Evolutionary conservation across 2,329 filamentous ascomycete genomes (phyloP).

Genomic region (Rhynchosporium graminicola): DNA sequence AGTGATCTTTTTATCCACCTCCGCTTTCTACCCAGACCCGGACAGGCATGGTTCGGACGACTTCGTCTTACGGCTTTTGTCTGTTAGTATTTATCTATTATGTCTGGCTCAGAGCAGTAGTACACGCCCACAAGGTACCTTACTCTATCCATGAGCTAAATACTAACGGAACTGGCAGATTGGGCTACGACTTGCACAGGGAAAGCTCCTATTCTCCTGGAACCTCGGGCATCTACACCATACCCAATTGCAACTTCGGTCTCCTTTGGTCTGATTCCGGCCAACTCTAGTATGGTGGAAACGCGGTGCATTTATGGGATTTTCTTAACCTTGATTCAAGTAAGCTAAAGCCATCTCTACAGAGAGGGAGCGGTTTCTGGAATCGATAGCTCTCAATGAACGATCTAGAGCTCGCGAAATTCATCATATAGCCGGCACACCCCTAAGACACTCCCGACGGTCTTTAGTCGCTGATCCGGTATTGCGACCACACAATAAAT

Average conservation of each 20-base stretch:
- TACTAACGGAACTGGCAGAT: background rate
- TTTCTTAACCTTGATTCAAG: background rate
- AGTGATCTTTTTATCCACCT: constrained; percentile 4
- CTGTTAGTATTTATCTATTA: background rate
- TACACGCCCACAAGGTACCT: background rate
- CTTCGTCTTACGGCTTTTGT: background rate
- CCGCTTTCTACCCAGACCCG: constrained; percentile 6
- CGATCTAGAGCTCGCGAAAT: background rate
- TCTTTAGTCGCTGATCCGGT: background rate
- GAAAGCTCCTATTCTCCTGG: background rate
- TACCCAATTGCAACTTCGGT: background rate
- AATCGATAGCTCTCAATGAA: background rate
- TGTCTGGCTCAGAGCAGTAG: background rate
- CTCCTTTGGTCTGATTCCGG: background rate
- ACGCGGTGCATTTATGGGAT: background rate
- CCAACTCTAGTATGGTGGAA: background rate
- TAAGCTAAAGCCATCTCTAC: background rate
- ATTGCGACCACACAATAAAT: background rate
- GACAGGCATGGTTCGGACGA: constrained; percentile 9
- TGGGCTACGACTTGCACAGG: background rate
- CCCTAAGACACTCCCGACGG: background rate
- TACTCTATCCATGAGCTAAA: background rate
- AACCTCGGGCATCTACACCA: background rate
- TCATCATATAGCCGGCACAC: constrained; percentile 4
- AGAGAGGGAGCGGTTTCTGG: background rate